A percentile compares a stretch with the other conserved stretches of the same genome.
phyloP scores from a whole-genome alignment of 2,329 filamentous ascomycete genomes.

The Fusarium abutilonis region DNA sequence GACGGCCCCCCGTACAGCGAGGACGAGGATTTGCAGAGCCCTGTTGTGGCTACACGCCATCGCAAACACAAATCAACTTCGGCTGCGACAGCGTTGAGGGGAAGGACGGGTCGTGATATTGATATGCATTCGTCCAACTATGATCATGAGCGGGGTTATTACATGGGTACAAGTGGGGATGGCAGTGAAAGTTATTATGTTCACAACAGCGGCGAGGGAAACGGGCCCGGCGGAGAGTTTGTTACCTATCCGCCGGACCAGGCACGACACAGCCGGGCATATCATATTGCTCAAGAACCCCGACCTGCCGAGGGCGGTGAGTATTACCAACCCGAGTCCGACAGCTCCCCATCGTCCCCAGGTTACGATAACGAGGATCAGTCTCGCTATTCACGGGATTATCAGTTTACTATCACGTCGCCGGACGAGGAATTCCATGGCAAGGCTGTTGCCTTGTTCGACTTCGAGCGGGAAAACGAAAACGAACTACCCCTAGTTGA shows the following conservation, averaged over 20 bases:
- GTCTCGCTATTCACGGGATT: constrained; percentile 87
- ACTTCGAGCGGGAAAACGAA: constrained; percentile 94
- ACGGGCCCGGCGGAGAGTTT: constrained; percentile 81
- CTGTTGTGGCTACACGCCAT: constrained; percentile 85
- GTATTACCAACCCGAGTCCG: constrained; percentile 64
- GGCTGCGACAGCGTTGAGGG: constrained; percentile 56
- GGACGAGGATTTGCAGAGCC: constrained; percentile 93
- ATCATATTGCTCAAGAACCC: constrained; percentile 56
- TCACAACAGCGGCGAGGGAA: constrained; percentile 73
- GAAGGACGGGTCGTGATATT: constrained; percentile 59
- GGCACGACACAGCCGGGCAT: constrained; percentile 64
- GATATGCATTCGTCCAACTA: constrained; percentile 60
- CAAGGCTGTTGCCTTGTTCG: constrained; percentile 93
- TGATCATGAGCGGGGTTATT: constrained; percentile 72
- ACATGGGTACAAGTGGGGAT: constrained; percentile 73
- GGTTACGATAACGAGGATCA: constrained; percentile 70
- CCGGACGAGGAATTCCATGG: constrained; percentile 98
- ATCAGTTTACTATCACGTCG: constrained; percentile 93
- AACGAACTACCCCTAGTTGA: constrained; percentile 94
- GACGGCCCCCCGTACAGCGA: constrained; percentile 95
- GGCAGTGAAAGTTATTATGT: constrained; percentile 80
- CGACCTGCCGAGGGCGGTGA: constrained; percentile 61
- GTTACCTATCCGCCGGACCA: constrained; percentile 79
- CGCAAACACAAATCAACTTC: constrained; percentile 83
- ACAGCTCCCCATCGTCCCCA: constrained; percentile 68